phyloP scores from a whole-genome alignment of 139 green algal species.

The Chlamydomonas sp. region DNA sequence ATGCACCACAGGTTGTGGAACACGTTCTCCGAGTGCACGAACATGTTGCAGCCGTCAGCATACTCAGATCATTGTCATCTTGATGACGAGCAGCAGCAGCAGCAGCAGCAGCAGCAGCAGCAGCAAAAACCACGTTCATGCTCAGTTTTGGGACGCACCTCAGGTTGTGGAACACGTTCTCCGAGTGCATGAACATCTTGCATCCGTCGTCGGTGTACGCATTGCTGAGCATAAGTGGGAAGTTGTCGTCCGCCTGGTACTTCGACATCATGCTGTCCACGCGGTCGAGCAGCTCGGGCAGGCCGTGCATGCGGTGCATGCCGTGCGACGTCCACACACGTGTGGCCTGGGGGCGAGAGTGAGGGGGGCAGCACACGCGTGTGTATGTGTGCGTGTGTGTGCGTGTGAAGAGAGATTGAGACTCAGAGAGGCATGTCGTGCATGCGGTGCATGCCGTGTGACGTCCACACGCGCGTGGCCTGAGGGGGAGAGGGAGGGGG shows the following conservation, averaged over 20 bases:
- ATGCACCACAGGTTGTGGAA: constrained; percentile 3
- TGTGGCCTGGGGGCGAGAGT: no score
- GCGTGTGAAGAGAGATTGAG: no score
- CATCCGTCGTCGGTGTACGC: background rate
- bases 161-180: constrained; percentile 10
- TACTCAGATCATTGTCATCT: no score
- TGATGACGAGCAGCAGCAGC: no score
- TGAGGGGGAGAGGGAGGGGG: no score
- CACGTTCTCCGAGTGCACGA: constrained; percentile 8
- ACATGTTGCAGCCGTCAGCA: background rate
- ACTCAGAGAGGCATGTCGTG: constrained; percentile 2
- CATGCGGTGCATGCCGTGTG: constrained; percentile 6
- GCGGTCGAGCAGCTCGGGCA: background rate
- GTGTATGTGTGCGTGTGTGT: no score
- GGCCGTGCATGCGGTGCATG: constrained; percentile 9
- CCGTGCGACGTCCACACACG: background rate
- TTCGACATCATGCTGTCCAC: background rate
- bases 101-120: no score
- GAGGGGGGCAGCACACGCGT: no score
- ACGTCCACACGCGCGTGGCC: constrained; percentile 3
- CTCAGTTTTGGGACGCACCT: no score
- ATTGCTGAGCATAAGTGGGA: background rate
- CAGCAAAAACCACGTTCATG: no score
- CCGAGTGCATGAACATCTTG: background rate
- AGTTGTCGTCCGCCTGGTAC: background rate